A percentile compares a stretch with the other conserved stretches of the same genome.
phyloP scores from a whole-genome alignment of 2,329 filamentous ascomycete species.

The Fusarium metavorans region DNA sequence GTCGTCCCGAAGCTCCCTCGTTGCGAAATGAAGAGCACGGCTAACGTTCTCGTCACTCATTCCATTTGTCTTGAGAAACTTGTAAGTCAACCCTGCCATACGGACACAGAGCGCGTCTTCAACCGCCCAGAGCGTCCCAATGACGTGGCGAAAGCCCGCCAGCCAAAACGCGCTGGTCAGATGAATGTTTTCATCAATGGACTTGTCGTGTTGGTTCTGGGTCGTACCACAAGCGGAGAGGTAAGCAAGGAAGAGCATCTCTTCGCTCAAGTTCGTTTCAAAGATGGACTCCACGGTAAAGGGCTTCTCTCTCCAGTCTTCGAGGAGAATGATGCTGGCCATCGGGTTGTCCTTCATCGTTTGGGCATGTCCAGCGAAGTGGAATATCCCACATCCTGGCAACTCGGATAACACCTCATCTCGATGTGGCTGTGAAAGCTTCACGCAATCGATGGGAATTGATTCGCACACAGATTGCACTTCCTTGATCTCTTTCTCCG shows the following conservation, averaged over 20 bases:
- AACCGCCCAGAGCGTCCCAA: not conserved
- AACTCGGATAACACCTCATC: not conserved
- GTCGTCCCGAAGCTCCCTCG: not conserved
- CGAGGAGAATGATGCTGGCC: not conserved
- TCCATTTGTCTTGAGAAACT: not conserved
- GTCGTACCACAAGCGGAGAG: not conserved
- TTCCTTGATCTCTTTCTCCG: not conserved
- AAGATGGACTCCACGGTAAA: not conserved
- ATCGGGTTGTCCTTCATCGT: not conserved
- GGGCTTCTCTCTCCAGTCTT: not conserved
- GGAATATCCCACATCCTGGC: not conserved
- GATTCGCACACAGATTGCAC: not conserved
- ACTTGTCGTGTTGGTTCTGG: not conserved
- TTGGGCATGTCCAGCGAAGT: not conserved
- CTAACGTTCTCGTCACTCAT: not conserved
- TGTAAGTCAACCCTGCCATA: not conserved
- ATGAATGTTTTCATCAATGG: not conserved
- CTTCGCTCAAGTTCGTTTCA: not conserved
- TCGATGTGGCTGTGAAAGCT: not conserved
- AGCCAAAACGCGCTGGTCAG: not conserved
- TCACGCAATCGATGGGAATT: not conserved
- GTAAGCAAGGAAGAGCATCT: not conserved
- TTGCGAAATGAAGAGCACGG: not conserved
- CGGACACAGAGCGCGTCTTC: not conserved
- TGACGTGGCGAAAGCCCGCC: not conserved